Evolutionary conservation across 176 grass and related monocot species (phyloP).

Genomic region (Saccharum officinarum): DNA sequence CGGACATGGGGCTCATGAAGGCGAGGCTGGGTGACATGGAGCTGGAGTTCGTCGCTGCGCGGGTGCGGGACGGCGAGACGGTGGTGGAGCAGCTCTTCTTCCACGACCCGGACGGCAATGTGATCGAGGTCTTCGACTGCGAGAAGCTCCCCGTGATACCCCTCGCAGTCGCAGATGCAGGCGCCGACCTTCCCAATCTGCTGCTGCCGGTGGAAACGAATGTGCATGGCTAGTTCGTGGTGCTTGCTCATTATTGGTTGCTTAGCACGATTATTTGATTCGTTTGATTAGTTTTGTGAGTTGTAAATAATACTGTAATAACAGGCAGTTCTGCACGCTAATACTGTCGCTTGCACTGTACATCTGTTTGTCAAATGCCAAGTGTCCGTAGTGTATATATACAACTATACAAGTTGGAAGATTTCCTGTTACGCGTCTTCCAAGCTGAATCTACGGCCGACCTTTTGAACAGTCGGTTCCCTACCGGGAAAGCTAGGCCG

Average conservation of each 20-base stretch:
- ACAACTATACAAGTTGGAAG: not conserved
- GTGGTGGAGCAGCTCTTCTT: constrained; percentile 82
- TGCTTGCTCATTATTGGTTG: not conserved
- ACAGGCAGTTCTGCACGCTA: not conserved
- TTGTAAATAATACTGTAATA: not conserved
- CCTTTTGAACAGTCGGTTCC: not conserved
- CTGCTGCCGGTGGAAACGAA: not conserved
- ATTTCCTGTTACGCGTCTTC: not conserved
- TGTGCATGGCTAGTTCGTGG: not conserved
- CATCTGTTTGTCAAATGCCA: not conserved
- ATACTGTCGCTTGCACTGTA: too few species aligned
- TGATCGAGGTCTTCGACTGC: constrained; percentile 86
- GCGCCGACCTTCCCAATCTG: not conserved
- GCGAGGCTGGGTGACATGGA: constrained; percentile 40
- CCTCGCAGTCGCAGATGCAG: not conserved
- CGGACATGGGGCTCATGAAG: constrained; percentile 43
- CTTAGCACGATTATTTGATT: not conserved
- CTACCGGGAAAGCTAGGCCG: not conserved
- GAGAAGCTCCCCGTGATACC: constrained; percentile 61
- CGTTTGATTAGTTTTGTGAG: not conserved
- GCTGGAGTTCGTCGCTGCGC: constrained; percentile 42
- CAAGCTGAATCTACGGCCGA: not conserved
- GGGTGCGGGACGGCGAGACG: constrained; percentile 48
- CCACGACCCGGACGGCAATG: constrained; percentile 74
- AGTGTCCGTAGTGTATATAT: not conserved